Conservation (phyloP, 495 filamentous ascomycete species). For the Cercophora sp. region DNA sequence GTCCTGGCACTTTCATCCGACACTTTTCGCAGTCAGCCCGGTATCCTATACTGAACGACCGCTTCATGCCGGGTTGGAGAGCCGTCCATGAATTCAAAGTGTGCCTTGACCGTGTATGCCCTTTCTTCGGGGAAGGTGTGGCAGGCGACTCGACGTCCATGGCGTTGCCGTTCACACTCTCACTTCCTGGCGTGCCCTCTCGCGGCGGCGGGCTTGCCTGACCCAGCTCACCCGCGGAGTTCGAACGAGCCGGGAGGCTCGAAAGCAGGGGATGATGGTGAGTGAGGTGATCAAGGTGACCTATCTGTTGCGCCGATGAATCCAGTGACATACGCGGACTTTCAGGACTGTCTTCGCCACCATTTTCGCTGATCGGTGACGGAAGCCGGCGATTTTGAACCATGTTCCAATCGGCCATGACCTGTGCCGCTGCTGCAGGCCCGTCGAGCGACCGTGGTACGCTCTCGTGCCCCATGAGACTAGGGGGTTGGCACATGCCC, state of each 20-base stretch:
- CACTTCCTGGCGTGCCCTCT: constrained; percentile 10
- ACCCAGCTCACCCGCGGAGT: constrained; percentile 14
- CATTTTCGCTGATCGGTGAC: constrained; percentile 68
- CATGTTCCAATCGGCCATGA: constrained; percentile 44
- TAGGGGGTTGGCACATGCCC: constrained; percentile 22
- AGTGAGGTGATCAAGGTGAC: constrained; percentile 28
- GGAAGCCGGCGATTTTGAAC: constrained; percentile 56
- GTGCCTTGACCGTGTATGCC: constrained; percentile 44
- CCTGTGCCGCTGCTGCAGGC: constrained; percentile 21
- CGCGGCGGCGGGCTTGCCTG: constrained; percentile 3
- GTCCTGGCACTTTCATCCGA: constrained; percentile 70
- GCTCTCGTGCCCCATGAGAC: constrained; percentile 23
- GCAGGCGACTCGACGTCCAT: constrained; percentile 30
- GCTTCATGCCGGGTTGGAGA: constrained; percentile 55
- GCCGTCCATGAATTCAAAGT: constrained; percentile 46
- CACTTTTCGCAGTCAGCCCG: constrained; percentile 86
- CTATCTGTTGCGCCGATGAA: constrained; percentile 21
- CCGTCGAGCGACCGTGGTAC: constrained; percentile 36
- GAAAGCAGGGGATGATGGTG: constrained; percentile 35
- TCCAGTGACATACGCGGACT: constrained; percentile 40
- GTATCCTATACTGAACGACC: constrained; percentile 77
- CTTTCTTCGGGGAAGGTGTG: constrained; percentile 35
- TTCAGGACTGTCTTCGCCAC: constrained; percentile 41
- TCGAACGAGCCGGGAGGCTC: constrained; percentile 16
- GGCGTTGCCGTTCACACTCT: constrained; percentile 14